A percentile compares a stretch with the other conserved stretches of the same genome.
Evolutionary conservation across 768 basidiomycete genomes (phyloP).

Genomic region (Boletus rex-veris): DNA sequence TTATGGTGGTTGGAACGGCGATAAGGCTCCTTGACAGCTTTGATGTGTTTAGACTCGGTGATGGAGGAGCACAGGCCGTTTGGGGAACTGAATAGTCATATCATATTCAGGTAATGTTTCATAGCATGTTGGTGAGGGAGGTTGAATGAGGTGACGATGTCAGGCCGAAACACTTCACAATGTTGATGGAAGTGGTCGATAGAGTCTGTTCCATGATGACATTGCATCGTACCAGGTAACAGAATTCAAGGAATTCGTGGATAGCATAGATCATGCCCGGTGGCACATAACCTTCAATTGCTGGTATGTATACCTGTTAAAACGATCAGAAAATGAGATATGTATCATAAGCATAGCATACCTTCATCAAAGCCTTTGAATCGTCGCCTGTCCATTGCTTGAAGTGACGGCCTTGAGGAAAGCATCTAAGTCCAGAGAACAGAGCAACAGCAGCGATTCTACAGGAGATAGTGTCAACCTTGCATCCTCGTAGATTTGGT

Average conservation of each 20-base stretch:
- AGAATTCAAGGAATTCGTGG: background rate
- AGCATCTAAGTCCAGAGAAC: too few species aligned
- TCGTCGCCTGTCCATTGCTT: too few species aligned
- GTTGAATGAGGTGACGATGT: background rate
- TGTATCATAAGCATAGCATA: too few species aligned
- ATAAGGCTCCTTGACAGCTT: background rate
- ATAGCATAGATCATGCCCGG: background rate
- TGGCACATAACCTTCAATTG: conserved; percentile 8
- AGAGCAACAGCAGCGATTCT: too few species aligned
- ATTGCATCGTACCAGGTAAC: background rate
- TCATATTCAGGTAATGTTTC: background rate
- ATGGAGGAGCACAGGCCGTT: background rate
- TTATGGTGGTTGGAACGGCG: background rate
- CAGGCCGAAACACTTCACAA: background rate
- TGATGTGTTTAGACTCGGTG: background rate
- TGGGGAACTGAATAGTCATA: background rate
- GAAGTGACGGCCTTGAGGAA: too few species aligned
- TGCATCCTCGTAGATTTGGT: too few species aligned
- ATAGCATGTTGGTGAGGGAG: background rate
- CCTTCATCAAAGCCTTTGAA: too few species aligned
- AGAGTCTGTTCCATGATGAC: background rate
- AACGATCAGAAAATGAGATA: too few species aligned
- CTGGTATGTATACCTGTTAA: background rate
- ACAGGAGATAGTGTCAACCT: too few species aligned
- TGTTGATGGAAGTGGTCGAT: background rate